Evolutionary conservation across 2,329 filamentous ascomycete genomes (phyloP).

Genomic region (Knoxdaviesia capensis): DNA sequence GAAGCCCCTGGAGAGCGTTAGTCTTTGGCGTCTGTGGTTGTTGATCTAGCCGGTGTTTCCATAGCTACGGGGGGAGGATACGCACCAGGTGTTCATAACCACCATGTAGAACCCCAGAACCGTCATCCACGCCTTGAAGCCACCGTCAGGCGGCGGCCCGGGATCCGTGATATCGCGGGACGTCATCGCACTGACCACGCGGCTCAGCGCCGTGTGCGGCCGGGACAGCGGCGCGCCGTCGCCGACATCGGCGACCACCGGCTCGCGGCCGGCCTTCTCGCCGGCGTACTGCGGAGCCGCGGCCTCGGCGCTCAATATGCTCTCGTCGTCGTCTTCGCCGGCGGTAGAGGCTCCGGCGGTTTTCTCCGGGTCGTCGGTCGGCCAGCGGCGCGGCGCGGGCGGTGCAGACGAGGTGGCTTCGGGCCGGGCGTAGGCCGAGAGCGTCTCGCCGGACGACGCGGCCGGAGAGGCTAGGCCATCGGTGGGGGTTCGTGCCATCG

Average conservation of each 20-base stretch:
- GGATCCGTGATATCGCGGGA: slow-evolving; percentile 19
- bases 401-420: too few relatives aligned
- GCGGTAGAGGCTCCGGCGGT: neutral
- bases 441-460: too few relatives aligned
- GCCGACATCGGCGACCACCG: neutral
- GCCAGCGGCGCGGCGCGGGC: too few relatives aligned
- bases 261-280: neutral
- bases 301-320: too few relatives aligned
- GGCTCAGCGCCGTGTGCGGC: slow-evolving; percentile 11
- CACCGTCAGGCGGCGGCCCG: slow-evolving; percentile 30
- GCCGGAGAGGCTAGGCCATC: too few relatives aligned
- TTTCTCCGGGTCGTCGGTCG: slow-evolving; percentile 1
- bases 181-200: slow-evolving; percentile 20
- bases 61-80: neutral
- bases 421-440: too few relatives aligned
- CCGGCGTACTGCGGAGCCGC: neutral
- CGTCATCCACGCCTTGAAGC: slow-evolving; percentile 22
- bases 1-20: slow-evolving; percentile 18
- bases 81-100: slow-evolving; percentile 28
- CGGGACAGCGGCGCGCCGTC: slow-evolving; percentile 3
- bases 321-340: neutral
- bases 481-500: too few relatives aligned
- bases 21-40: neutral
- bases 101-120: slow-evolving; percentile 19
- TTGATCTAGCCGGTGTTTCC: neutral